Conservation (phyloP, 2,329 filamentous ascomycete genomes). For the Stachybotrys chartarum region DNA sequence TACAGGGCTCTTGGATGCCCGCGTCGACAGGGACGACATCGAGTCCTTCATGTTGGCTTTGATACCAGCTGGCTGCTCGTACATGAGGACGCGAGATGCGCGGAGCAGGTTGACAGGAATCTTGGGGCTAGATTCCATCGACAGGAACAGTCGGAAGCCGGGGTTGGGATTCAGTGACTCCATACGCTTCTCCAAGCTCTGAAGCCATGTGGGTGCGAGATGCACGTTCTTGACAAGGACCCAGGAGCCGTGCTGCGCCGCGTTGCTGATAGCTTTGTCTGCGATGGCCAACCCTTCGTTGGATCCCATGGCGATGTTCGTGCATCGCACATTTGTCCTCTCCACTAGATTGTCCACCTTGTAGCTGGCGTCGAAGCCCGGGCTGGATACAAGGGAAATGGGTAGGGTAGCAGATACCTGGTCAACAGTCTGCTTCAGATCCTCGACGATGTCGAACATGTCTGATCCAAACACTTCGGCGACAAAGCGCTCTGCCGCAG, state of each 20-base stretch:
- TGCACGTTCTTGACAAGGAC: constrained; percentile 99
- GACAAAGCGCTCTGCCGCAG: constrained; percentile 86
- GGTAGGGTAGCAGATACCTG: constrained; percentile 80
- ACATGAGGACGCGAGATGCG: constrained; percentile 91
- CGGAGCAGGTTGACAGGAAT: constrained; percentile 94
- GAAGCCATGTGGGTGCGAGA: constrained; percentile 89
- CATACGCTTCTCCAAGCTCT: constrained; percentile 94
- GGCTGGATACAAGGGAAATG: constrained; percentile 86
- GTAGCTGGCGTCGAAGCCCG: constrained; percentile 97
- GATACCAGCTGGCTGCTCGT: constrained; percentile 95
- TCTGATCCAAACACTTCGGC: constrained; percentile 75
- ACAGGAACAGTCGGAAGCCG: constrained; percentile 91
- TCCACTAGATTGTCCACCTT: constrained; percentile 96
- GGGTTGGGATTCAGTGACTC: constrained; percentile 89
- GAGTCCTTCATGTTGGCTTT: constrained; percentile 99
- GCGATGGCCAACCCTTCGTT: constrained; percentile 88
- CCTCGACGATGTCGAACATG: constrained; percentile 77
- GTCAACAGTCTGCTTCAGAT: constrained; percentile 76
- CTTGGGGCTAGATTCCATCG: constrained; percentile 95
- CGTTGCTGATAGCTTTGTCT: constrained; percentile 90
- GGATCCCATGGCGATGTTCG: constrained; percentile 98
- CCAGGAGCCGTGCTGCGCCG: constrained; percentile 88
- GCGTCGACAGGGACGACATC: constrained; percentile 70
- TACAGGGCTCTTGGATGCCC: constrained; percentile 74
- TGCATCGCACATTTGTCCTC: constrained; percentile 72